These are phyloP conservation scores for Neurospora hispaniola DNA, from an alignment of 495 filamentous ascomycete genomes.

Conservation along the genomic window DNA sequence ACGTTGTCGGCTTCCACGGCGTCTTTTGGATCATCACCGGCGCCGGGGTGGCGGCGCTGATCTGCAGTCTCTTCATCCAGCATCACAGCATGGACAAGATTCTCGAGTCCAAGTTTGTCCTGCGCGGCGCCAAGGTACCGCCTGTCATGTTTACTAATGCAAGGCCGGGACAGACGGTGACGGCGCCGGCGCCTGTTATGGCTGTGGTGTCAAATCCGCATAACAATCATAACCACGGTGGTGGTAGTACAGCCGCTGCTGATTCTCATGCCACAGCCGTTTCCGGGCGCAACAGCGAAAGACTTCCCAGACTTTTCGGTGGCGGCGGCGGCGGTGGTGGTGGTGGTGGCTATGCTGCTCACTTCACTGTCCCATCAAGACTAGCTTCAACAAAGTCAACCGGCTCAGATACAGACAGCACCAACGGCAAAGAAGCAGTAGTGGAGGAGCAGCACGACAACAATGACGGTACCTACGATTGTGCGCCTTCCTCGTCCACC, in stretches of 20 bases:
- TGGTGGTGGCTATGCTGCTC: neutral
- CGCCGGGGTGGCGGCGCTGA: slow-evolving; percentile 8
- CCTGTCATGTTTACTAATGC: neutral
- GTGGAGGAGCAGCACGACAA: neutral
- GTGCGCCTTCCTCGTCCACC: neutral
- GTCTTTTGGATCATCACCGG: slow-evolving; percentile 19
- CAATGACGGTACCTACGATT: neutral
- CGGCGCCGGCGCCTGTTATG: neutral
- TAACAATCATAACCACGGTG: neutral
- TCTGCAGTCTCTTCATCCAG: slow-evolving; percentile 14
- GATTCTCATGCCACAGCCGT: neutral
- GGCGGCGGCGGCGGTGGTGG: neutral
- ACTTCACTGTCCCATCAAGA: neutral
- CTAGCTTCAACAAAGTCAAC: neutral
- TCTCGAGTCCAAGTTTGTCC: slow-evolving; percentile 16
- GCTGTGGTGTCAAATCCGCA: neutral
- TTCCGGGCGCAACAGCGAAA: neutral
- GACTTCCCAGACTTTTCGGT: neutral
- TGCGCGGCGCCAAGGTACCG: slow-evolving; percentile 9
- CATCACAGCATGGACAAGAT: slow-evolving; percentile 20
- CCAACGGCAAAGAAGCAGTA: neutral
- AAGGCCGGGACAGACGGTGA: neutral
- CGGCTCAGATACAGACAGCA: neutral
- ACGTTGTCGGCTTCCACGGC: slow-evolving; percentile 19
- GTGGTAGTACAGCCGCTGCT: neutral